Percentiles rank a stretch among this genome's conserved stretches.
Evolutionary conservation across 2,329 filamentous ascomycete genomes (phyloP).

Genomic region (Cercospora zeina): DNA sequence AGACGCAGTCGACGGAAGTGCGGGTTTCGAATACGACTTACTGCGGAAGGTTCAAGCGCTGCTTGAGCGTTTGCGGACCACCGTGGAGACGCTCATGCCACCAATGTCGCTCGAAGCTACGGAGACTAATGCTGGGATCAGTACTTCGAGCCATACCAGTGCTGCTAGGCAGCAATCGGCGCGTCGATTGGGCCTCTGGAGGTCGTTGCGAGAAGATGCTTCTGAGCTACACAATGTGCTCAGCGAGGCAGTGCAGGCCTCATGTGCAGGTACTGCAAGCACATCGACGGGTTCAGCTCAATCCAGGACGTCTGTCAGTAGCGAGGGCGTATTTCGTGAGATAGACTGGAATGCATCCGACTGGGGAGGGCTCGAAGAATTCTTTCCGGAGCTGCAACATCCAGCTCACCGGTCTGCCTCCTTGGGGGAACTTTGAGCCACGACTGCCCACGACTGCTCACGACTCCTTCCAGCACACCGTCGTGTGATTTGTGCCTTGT

Average conservation of each 20-base stretch:
- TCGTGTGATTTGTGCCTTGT: background rate
- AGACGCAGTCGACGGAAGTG: background rate
- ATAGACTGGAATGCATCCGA: slow-evolving; percentile 18
- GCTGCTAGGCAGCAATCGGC: slow-evolving; percentile 1
- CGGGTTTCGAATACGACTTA: background rate
- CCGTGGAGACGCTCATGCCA: slow-evolving; percentile 11
- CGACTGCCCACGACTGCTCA: too few species aligned
- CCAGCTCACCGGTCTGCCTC: background rate
- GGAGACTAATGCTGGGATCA: background rate
- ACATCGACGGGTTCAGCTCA: background rate
- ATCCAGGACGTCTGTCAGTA: background rate
- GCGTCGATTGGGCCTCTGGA: background rate
- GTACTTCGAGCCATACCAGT: background rate
- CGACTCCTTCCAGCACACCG: background rate
- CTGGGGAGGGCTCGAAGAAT: slow-evolving; percentile 24
- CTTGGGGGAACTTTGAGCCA: background rate
- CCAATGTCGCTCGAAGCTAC: background rate
- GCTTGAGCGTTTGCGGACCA: slow-evolving; percentile 20
- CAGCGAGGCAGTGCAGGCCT: background rate
- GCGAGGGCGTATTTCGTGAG: background rate
- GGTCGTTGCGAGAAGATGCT: slow-evolving; percentile 9
- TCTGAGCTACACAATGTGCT: slow-evolving; percentile 9
- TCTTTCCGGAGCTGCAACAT: slow-evolving; percentile 14
- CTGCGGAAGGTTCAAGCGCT: slow-evolving; percentile 20
- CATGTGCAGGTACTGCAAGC: background rate